phyloP scores from a whole-genome alignment of 1,139 yeast genomes.

The Debaryomyces udenii region DNA sequence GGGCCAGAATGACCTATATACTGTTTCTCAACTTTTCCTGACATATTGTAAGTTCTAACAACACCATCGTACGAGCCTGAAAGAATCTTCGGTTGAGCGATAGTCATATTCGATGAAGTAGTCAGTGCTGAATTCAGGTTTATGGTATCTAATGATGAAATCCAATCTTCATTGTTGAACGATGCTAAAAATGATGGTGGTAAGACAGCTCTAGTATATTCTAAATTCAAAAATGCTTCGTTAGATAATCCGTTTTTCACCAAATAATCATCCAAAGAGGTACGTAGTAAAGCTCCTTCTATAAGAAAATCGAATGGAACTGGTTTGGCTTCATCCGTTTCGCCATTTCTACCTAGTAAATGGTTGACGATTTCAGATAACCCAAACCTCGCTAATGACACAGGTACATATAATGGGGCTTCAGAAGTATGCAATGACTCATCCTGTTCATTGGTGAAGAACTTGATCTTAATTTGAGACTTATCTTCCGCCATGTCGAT shows the following conservation, averaged over 20 bases:
- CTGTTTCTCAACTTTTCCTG: conserved; percentile 84
- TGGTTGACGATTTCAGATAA: conserved; percentile 94
- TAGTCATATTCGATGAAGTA: conserved; percentile 31
- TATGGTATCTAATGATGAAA: conserved; percentile 69
- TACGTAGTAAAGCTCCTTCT: conserved; percentile 78
- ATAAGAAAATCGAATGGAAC: conserved; percentile 92
- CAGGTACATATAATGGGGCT: conserved; percentile 85
- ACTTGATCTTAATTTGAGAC: conserved; percentile 67
- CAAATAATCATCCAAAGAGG: conserved; percentile 79
- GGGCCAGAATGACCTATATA: conserved; percentile 88
- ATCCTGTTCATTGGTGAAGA: conserved; percentile 86
- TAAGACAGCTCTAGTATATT: conserved; percentile 87
- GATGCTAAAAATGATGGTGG: conserved; percentile 93
- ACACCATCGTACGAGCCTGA: conserved; percentile 95
- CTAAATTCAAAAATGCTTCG: conserved; percentile 79
- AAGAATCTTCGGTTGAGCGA: conserved; percentile 56
- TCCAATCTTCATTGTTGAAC: conserved; percentile 94
- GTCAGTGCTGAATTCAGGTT: conserved; percentile 33
- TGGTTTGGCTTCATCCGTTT: conserved; percentile 51
- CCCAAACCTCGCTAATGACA: conserved; percentile 83
- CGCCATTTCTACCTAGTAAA: conserved; percentile 51
- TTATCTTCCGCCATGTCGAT: conserved; percentile 33
- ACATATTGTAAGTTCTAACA: conserved; percentile 82
- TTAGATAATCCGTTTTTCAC: conserved; percentile 75
- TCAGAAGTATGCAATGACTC: conserved; percentile 74